Evolutionary conservation across 768 basidiomycete species (phyloP), one percentile per base, ranked within the genome.

Genomic region (Termitomyces sp.): DNA sequence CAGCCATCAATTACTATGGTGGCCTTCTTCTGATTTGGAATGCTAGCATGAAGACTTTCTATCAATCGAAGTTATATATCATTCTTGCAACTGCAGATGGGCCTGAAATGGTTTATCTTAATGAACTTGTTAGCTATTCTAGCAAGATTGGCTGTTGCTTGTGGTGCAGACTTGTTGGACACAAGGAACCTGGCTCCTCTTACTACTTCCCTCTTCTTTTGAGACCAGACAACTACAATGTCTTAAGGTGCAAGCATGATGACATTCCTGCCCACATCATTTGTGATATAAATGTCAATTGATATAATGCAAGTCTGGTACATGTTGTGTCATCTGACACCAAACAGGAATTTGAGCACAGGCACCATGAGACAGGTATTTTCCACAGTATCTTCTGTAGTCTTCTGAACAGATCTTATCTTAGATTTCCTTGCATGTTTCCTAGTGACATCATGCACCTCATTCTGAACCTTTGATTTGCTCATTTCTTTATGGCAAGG

Each of bases 381-480:
- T 37, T 21, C 25, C 34, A 46, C 9, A 56, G 45, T 21, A 37
- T 56, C 8, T 47, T 56, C 11, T 27, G 3, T 35, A 25, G 47
- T n/a, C 23, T 56, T 2, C 23, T 27, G 1, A n/a, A 45, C 5
- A 23, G 53, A 61, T 35, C 62, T 59, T 44, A 52, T 34, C 49
- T 69, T 16, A 38, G 56, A 3, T 46, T 69, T 29, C 67, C 73
- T 9, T 2, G 17, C 0, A 65, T 62, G 23, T 72, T 71, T 57
- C 34, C 54, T 12, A 54, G 43, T 0, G 71, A 74, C 34, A 43
- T 68, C 25, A 73, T 75, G 72, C 73, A 75, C 53, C 63, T 67
- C 3, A 46, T 57, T 6, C 58, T 75, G 11, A 75, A 75, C 58
- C n/a, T 74, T 8, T 10, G 53, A 76, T 35, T 63, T 73, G 23